These are phyloP conservation scores for Oryza glaberrima DNA, from an alignment of 176 grass and related monocot species.

Conservation along the genomic window DNA sequence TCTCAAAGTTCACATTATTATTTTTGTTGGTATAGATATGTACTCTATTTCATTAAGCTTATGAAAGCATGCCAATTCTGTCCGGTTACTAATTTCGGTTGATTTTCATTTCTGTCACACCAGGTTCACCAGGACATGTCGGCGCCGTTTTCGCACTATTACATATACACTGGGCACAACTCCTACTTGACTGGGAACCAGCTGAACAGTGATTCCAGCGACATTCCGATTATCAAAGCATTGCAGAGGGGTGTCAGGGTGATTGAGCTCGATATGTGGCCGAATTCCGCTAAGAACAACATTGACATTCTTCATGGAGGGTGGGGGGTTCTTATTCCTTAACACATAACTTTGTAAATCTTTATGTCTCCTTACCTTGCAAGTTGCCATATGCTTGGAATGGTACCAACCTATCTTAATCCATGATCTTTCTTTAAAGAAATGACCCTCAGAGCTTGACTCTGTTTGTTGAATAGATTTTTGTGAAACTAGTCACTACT, in stretches of 20 bases:
- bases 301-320: slow-evolving; percentile 88
- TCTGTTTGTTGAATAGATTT: not conserved
- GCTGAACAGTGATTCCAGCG: slow-evolving; percentile 89
- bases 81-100: not conserved
- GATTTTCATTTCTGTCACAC: slow-evolving; percentile 13
- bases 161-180: slow-evolving; percentile 88
- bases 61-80: not conserved
- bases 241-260: slow-evolving; percentile 83
- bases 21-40: no score
- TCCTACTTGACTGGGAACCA: slow-evolving; percentile 96
- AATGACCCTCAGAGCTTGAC: not conserved
- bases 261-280: slow-evolving; percentile 97
- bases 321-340: slow-evolving; percentile 37
- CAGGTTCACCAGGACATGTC: slow-evolving; percentile 97
- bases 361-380: not conserved
- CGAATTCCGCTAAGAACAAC: slow-evolving; percentile 70
- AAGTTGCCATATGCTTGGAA: not conserved
- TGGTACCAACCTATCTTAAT: not conserved
- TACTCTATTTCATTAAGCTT: not conserved
- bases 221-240: slow-evolving; percentile 80
- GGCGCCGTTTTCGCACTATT: slow-evolving; percentile 81
- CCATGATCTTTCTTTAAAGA: slow-evolving; percentile 7
- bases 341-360: not conserved
- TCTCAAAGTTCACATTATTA: no score
- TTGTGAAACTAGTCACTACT: not conserved